Conservation (phyloP, 208 protist species). For the Sergeia podlipaevii region DNA sequence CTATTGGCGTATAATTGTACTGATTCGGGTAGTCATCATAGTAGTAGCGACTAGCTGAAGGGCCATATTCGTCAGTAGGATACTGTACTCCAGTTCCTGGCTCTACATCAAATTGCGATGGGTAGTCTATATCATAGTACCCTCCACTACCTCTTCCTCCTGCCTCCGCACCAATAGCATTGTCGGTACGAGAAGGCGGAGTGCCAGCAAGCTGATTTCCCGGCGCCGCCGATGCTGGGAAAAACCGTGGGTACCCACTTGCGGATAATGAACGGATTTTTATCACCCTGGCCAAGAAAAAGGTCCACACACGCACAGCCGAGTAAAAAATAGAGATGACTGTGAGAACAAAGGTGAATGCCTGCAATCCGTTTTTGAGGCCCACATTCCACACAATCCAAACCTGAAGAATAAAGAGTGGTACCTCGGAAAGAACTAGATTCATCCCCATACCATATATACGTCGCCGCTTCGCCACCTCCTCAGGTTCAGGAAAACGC, state of each 20-base stretch:
- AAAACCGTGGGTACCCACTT: conserved; percentile 6
- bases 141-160: not conserved
- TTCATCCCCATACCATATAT: conserved; percentile 76
- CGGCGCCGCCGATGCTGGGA: not conserved
- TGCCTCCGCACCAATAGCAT: not conserved
- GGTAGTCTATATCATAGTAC: not conserved
- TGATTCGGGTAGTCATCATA: conserved; percentile 8
- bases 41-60: conserved; percentile 15
- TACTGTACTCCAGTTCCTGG: not conserved
- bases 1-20: not conserved
- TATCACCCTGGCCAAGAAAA: conserved; percentile 80
- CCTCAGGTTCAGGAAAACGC: conserved; percentile 84
- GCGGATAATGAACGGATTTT: conserved; percentile 37
- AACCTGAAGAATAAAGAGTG: conserved; percentile 75
- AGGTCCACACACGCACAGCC: conserved; percentile 77
- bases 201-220: no score
- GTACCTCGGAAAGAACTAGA: conserved; percentile 78
- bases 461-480: conserved; percentile 75
- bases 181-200: no score
- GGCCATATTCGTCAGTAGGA: conserved; percentile 8
- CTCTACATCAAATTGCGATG: conserved; percentile 6
- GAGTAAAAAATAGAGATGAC: conserved; percentile 73
- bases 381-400: conserved; percentile 63
- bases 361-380: conserved; percentile 58
- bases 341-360: conserved; percentile 62